Evolutionary conservation across 2,329 filamentous ascomycete species (phyloP).

Genomic region (Penicillium sumatraense): DNA sequence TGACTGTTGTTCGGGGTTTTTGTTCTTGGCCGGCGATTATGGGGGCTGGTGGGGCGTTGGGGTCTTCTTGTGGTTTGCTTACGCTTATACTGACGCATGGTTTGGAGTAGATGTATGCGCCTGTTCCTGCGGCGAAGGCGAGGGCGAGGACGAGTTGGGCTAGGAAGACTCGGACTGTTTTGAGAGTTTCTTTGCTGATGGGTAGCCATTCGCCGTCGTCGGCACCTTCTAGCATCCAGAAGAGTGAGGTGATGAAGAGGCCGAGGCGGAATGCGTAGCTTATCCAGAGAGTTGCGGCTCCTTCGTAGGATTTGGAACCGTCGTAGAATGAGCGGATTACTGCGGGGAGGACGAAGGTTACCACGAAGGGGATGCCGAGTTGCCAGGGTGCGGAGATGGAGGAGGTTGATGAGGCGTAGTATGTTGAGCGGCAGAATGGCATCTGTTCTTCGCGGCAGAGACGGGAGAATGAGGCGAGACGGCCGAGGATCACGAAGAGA

Average conservation of each 20-base stretch:
- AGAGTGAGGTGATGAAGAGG: conserved; percentile 74
- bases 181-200: conserved; percentile 65
- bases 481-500: conserved; percentile 77
- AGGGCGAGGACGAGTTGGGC: conserved; percentile 81
- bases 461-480: conserved; percentile 82
- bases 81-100: conserved; percentile 77
- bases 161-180: conserved; percentile 74
- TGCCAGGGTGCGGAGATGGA: conserved; percentile 95
- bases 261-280: conserved; percentile 77
- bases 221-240: conserved; percentile 88
- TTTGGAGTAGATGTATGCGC: conserved; percentile 82
- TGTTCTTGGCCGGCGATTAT: conserved; percentile 26
- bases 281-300: conserved; percentile 83
- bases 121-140: conserved; percentile 80
- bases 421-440: conserved; percentile 93
- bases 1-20: conserved; percentile 58
- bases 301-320: conserved; percentile 85
- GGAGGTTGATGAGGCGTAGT: conserved; percentile 88
- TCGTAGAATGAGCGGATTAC: conserved; percentile 82
- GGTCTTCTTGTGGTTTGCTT: conserved; percentile 52
- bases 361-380: conserved; percentile 75
- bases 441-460: conserved; percentile 98
- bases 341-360: conserved; percentile 73
- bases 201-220: conserved; percentile 81
- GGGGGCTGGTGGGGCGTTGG: conserved; percentile 42